These are phyloP conservation scores for Astrocystis sublimbata DNA, from an alignment of 495 filamentous ascomycete species.

Conservation along the genomic window DNA sequence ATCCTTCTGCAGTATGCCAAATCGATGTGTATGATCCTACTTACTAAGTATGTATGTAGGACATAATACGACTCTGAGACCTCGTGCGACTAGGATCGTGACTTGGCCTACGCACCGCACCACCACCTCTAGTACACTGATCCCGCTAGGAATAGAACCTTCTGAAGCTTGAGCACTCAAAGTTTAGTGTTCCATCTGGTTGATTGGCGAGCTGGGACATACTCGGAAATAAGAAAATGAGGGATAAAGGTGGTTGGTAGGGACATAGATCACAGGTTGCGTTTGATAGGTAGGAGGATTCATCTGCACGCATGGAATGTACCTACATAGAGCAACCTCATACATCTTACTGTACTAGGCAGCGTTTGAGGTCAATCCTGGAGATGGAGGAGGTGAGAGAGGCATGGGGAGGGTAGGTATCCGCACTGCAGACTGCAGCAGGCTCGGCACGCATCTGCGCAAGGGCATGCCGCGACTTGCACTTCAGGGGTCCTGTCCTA, in stretches of 20 bases:
- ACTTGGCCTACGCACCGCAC: too few species aligned
- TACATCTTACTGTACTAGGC: not conserved
- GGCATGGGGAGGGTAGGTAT: not conserved
- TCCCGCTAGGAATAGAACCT: not conserved
- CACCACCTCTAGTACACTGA: too few species aligned
- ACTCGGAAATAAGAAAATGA: not conserved
- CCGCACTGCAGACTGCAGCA: too few species aligned
- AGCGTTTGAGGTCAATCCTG: not conserved
- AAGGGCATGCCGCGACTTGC: not conserved
- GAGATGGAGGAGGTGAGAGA: not conserved
- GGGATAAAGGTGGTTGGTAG: not conserved
- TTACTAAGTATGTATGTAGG: too few species aligned
- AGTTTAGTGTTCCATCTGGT: not conserved
- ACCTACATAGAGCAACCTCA: not conserved
- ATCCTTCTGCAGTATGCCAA: too few species aligned
- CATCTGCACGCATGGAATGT: not conserved
- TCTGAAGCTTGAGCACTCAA: too few species aligned
- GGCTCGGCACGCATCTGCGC: too few species aligned
- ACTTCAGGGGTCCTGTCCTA: not conserved
- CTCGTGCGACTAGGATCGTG: too few species aligned
- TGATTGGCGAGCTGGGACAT: not conserved
- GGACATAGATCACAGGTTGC: not conserved
- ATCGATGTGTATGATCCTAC: too few species aligned
- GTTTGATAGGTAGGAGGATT: not conserved
- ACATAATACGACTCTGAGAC: too few species aligned